Conservation (phyloP, 1,284 basidiomycete species). For the Trametes sp. region DNA sequence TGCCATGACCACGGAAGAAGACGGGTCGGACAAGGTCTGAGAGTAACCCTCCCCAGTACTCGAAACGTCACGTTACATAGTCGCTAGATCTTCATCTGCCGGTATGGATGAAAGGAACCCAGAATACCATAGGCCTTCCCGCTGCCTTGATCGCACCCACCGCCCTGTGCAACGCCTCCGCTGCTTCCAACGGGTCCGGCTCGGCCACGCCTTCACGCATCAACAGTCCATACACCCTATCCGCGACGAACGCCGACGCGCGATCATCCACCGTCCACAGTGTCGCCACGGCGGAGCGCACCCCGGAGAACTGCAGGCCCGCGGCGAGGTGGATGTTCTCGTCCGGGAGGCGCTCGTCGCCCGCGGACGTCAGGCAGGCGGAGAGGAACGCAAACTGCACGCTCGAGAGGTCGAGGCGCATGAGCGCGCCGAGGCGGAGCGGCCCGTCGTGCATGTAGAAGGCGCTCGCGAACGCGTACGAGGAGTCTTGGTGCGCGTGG, state of each 20-base stretch:
- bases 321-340: slow-evolving; percentile 38
- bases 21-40: no score
- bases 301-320: slow-evolving; percentile 37
- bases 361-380: slow-evolving; percentile 39
- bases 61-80: no score
- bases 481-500: slow-evolving; percentile 28
- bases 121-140: slow-evolving; percentile 10
- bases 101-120: slow-evolving; percentile 20
- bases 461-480: slow-evolving; percentile 21
- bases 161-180: slow-evolving; percentile 17
- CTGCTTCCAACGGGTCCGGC: slow-evolving; percentile 14
- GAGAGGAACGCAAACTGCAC: slow-evolving; percentile 37
- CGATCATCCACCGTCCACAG: slow-evolving; percentile 37
- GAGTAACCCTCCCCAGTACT: no score
- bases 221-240: slow-evolving; percentile 24
- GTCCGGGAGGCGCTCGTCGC: slow-evolving; percentile 30
- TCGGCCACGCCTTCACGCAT: slow-evolving; percentile 14
- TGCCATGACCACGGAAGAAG: no score
- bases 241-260: slow-evolving; percentile 14
- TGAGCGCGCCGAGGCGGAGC: slow-evolving; percentile 25
- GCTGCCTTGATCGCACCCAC: slow-evolving; percentile 11
- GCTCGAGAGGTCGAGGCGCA: slow-evolving; percentile 19
- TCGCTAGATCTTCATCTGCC: slow-evolving; percentile 5
- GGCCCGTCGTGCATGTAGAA: slow-evolving; percentile 26
- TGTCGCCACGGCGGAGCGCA: slow-evolving; percentile 33